Conservation (phyloP, 73 alveolate genomes). For the Paramecium tetraurelia region DNA sequence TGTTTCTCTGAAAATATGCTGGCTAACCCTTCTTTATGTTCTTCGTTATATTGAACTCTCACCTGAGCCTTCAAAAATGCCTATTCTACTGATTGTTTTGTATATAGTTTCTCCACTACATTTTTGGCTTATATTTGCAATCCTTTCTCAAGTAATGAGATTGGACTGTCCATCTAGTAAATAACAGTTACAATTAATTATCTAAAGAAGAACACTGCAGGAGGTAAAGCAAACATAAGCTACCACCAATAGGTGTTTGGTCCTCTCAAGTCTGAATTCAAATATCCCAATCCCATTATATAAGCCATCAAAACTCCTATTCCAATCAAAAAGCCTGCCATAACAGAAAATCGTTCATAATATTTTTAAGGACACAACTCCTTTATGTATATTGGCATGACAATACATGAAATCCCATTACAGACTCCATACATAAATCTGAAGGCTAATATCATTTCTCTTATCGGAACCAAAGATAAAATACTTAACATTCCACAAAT, state of each 20-base stretch:
- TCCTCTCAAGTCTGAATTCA: background rate
- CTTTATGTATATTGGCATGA: slow-evolving; percentile 28
- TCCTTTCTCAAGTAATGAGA: background rate
- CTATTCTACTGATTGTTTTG: background rate
- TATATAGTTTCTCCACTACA: background rate
- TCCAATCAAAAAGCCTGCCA: slow-evolving; percentile 34
- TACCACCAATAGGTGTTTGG: background rate
- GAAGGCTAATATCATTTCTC: background rate
- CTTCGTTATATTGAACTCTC: background rate
- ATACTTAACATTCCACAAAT: slow-evolving; percentile 13
- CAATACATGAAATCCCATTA: background rate
- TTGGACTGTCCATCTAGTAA: slow-evolving; percentile 24
- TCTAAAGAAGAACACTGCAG: background rate
- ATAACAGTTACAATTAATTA: background rate
- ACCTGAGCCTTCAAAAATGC: background rate
- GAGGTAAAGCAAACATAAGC: background rate
- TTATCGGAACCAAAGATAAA: background rate
- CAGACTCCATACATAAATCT: slow-evolving; percentile 27
- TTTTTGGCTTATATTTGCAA: background rate
- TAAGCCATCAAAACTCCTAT: background rate
- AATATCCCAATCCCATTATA: background rate
- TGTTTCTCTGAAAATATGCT: background rate
- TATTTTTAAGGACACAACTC: slow-evolving; percentile 8
- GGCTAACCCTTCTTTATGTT: background rate
- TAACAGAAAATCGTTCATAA: background rate